Evolutionary conservation across 306 rosid genomes (phyloP).

Genomic region (Spatholobus suberectus): DNA sequence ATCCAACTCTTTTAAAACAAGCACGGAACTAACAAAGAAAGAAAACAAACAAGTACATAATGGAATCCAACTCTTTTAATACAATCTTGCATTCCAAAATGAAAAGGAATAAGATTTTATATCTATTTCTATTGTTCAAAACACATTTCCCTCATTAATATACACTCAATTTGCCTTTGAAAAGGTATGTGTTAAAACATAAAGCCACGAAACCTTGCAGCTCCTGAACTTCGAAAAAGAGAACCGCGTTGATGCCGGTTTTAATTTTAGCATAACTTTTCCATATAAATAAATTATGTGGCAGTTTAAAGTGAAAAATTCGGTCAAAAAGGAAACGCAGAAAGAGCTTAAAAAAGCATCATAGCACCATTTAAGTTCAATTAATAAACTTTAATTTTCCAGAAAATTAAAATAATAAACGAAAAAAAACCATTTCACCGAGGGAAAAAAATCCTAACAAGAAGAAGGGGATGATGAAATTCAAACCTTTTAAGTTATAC

Average conservation of each 20-base stretch:
- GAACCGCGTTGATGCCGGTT: slow-evolving; percentile 34
- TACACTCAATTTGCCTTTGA: slow-evolving; percentile 41
- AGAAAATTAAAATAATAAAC: not conserved
- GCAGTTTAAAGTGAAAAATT: not conserved
- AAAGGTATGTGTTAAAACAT: slow-evolving; percentile 21
- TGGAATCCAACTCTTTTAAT: slow-evolving; percentile 13
- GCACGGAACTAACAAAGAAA: slow-evolving; percentile 22
- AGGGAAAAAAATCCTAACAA: not conserved
- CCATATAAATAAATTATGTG: not conserved
- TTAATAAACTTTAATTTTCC: not conserved
- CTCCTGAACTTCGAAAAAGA: slow-evolving; percentile 47
- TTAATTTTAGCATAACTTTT: not conserved
- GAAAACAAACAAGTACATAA: slow-evolving; percentile 18
- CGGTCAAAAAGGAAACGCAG: slow-evolving; percentile 30
- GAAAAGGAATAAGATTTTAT: not conserved
- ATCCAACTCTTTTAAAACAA: not conserved
- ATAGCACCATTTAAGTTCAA: slow-evolving; percentile 31
- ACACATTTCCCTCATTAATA: slow-evolving; percentile 28
- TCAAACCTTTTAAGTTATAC: not conserved
- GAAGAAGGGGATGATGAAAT: slow-evolving; percentile 24
- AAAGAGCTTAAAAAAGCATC: slow-evolving; percentile 50
- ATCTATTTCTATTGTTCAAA: not conserved
- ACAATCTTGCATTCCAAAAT: not conserved
- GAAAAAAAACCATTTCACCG: not conserved
- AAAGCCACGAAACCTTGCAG: slow-evolving; percentile 52